A percentile compares a stretch with the other conserved stretches of the same genome.
phyloP scores from a whole-genome alignment of 345 rosid genomes.

The Ricinus communis region DNA sequence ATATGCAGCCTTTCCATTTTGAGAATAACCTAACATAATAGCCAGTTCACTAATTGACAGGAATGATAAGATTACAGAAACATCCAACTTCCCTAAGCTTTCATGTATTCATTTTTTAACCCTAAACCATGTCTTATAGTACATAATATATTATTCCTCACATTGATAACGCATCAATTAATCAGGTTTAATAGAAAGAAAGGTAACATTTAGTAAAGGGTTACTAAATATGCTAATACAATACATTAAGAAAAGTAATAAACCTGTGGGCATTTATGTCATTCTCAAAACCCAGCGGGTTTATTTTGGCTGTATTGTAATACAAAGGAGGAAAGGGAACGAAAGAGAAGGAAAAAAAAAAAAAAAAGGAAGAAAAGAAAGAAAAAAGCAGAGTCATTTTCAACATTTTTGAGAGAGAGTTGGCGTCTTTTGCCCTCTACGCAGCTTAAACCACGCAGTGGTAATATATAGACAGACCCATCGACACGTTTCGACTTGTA shows the following conservation, averaged over 20 bases:
- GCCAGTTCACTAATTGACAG: constrained; percentile 9
- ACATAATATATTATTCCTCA: too few species aligned
- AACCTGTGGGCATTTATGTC: constrained; percentile 34
- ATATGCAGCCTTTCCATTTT: constrained; percentile 8
- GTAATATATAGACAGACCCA: constrained; percentile 31
- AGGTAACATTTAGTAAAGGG: constrained; percentile 10
- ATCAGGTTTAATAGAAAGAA: neutral
- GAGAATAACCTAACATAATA: constrained; percentile 2
- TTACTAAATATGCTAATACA: constrained; percentile 16
- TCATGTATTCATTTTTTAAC: neutral
- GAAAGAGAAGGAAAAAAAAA: too few species aligned
- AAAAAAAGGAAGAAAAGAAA: constrained; percentile 11
- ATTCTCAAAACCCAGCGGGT: constrained; percentile 20
- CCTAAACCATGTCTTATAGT: neutral
- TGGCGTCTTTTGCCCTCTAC: constrained; percentile 67
- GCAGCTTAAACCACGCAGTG: constrained; percentile 58
- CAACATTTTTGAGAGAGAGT: constrained; percentile 32
- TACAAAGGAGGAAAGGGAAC: constrained; percentile 9
- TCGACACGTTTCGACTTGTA: constrained; percentile 41
- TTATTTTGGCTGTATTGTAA: constrained; percentile 28
- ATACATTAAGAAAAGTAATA: neutral
- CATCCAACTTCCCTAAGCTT: neutral
- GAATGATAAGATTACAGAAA: neutral
- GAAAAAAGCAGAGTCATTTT: constrained; percentile 42
- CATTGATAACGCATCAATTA: too few species aligned